phyloP scores from a whole-genome alignment of 805 yeast species.

The Saturnispora dispora region DNA sequence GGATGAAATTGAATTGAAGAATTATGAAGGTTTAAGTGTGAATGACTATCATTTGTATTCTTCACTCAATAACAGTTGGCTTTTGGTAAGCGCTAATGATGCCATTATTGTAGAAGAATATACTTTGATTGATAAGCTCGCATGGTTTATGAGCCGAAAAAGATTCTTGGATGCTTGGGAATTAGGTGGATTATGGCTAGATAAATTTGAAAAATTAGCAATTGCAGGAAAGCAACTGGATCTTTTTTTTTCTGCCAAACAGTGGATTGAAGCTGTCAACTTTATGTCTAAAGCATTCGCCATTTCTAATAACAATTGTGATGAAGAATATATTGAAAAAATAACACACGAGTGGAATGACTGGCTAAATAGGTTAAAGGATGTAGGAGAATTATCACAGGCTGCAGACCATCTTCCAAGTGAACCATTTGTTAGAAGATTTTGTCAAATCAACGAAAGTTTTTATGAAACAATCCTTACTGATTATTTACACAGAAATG shows the following conservation, averaged over 20 bases:
- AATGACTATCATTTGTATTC: slow-evolving; percentile 73
- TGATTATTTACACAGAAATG: slow-evolving; percentile 34
- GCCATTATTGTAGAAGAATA: slow-evolving; percentile 68
- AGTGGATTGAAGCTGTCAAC: slow-evolving; percentile 49
- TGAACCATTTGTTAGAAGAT: slow-evolving; percentile 13
- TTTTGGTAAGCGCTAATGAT: slow-evolving; percentile 71
- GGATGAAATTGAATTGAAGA: slow-evolving; percentile 65
- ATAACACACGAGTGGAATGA: slow-evolving; percentile 49
- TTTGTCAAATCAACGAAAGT: slow-evolving; percentile 26
- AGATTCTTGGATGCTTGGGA: slow-evolving; percentile 68
- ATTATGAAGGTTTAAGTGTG: slow-evolving; percentile 50
- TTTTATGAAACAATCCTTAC: slow-evolving; percentile 41
- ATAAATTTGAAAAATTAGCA: slow-evolving; percentile 40
- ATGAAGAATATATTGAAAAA: slow-evolving; percentile 16
- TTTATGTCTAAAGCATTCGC: slow-evolving; percentile 35
- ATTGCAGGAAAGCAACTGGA: slow-evolving; percentile 54
- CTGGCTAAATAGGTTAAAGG: slow-evolving; percentile 48
- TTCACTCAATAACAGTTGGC: slow-evolving; percentile 37
- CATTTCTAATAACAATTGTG: slow-evolving; percentile 15
- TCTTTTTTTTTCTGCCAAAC: slow-evolving; percentile 30
- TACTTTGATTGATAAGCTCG: slow-evolving; percentile 56
- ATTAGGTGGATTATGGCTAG: slow-evolving; percentile 51
- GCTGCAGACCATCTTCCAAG: slow-evolving; percentile 53
- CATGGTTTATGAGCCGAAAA: slow-evolving; percentile 58
- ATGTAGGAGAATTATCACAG: slow-evolving; percentile 34